phyloP scores from a whole-genome alignment of 495 filamentous ascomycete genomes.

The Melanomma pulvis-pyrius region DNA sequence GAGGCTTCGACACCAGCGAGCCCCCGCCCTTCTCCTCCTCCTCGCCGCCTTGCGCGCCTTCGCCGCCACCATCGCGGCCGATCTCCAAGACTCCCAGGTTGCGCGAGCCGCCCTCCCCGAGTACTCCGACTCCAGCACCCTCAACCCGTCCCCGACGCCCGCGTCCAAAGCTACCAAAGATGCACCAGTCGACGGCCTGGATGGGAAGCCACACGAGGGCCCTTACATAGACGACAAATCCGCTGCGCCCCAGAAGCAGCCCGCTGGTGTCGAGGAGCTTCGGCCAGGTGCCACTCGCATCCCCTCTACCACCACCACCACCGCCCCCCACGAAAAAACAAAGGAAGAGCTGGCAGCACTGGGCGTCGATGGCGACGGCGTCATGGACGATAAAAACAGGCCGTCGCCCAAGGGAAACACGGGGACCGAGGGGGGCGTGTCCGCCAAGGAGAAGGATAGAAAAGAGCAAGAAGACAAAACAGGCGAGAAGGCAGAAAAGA shows the following conservation, averaged over 20 bases:
- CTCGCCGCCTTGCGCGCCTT: conserved; percentile 42
- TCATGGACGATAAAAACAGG: conserved; percentile 85
- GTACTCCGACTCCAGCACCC: conserved; percentile 16
- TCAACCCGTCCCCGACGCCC: conserved; percentile 41
- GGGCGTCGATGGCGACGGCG: conserved; percentile 72
- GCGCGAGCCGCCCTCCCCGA: conserved; percentile 33
- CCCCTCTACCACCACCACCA: conserved; percentile 46
- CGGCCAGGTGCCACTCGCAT: conserved; percentile 26
- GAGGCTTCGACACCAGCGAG: conserved; percentile 50
- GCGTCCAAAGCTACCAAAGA: conserved; percentile 69
- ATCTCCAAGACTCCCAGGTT: conserved; percentile 24
- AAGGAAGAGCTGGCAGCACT: conserved; percentile 29
- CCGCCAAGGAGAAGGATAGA: conserved; percentile 75
- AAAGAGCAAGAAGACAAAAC: conserved; percentile 62
- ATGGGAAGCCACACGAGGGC: conserved; percentile 91
- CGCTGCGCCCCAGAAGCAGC: conserved; percentile 41
- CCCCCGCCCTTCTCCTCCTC: conserved; percentile 53
- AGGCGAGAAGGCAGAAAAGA: conserved; percentile 67
- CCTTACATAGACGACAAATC: conserved; percentile 57
- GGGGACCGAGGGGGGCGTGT: conserved; percentile 83
- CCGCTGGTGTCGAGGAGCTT: conserved; percentile 54
- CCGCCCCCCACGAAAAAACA: conserved; percentile 22
- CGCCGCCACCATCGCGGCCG: conserved; percentile 37
- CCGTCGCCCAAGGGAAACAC: conserved; percentile 78
- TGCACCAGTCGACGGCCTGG: conserved; percentile 91